Evolutionary conservation across 306 rosid genomes (phyloP).

Genomic region (Cicer judaicum): DNA sequence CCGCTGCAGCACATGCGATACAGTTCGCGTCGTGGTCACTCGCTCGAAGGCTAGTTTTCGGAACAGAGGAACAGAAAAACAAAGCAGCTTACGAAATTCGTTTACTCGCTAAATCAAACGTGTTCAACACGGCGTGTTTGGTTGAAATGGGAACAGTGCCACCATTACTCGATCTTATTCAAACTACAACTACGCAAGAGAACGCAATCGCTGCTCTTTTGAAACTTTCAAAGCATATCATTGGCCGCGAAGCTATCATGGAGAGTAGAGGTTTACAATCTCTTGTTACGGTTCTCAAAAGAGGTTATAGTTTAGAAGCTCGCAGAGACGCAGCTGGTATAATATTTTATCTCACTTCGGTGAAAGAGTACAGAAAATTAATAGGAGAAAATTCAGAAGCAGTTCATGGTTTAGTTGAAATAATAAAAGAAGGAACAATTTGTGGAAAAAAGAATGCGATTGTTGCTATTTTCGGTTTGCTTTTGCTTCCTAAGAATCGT

Average conservation of each 20-base stretch:
- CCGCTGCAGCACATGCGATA: conserved; percentile 49
- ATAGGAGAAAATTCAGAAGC: conserved; percentile 63
- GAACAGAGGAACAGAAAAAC: conserved; percentile 55
- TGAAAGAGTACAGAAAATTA: conserved; percentile 53
- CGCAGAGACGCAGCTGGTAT: conserved; percentile 65
- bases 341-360: conserved; percentile 64
- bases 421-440: conserved; percentile 57
- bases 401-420: conserved; percentile 55
- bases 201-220: conserved; percentile 62
- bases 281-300: conserved; percentile 55
- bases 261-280: conserved; percentile 58
- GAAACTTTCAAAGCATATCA: conserved; percentile 68
- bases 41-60: conserved; percentile 54
- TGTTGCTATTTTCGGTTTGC: conserved; percentile 67
- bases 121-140: conserved; percentile 66
- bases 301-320: conserved; percentile 59
- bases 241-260: conserved; percentile 52
- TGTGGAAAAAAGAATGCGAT: conserved; percentile 64
- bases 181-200: conserved; percentile 40
- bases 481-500: conserved; percentile 52
- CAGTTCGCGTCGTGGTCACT: conserved; percentile 59
- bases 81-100: conserved; percentile 76
- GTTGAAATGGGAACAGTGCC: conserved; percentile 58
- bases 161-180: conserved; percentile 53
- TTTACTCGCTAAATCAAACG: conserved; percentile 59